Evolutionary conservation across 306 rosid species (phyloP), one percentile per base, ranked within the genome.

Genomic region (Hippophae gyantsensis): DNA sequence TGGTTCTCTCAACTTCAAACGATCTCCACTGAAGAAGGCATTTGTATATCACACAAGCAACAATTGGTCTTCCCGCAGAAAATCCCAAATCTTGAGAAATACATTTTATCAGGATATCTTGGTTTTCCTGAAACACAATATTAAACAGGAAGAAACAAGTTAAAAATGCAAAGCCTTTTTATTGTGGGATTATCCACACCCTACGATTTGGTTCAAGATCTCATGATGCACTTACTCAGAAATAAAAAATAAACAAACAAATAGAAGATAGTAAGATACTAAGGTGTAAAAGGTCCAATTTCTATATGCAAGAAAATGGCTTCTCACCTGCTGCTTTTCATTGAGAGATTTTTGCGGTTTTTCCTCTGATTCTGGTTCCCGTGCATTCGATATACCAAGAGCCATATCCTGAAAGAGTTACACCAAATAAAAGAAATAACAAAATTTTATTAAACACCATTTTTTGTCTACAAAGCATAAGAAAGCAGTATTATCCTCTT

Each of bases 11-110:
- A 58, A 93, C 99, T 89, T 93, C 99, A 72, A 89, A 93, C 55
- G 99, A 93, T 69, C 99, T 80, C 99, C 99, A 93, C 64, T 93
- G 97, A 72, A 88, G 95, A 79, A 93, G 99, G 72, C 99, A 89
- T 85, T 89, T 93, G 72, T 89, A 93, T 74, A 89, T 78, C 70
- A 93, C 79, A 73, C 95, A 84, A 48, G 99, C 99, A 68, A 97
- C 97, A 65, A 86, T 54, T 57, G 99, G 99, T 72, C 84, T 93
- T 50, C 94, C 95, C 67, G 86, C 94, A 48, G 92, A 82, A 73
- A 93, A 93, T 73, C 99, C 99, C 84, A 93, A 77, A 89, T 93
- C 95, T 70, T 88, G 94, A 60, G 99, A 67, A 77, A 93, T 82
- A 62, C 95, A 82, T 66, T 78, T 89, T 72, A 93, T 78, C 74